phyloP scores from a whole-genome alignment of 768 basidiomycete species.

The Tulasnella sp. region DNA sequence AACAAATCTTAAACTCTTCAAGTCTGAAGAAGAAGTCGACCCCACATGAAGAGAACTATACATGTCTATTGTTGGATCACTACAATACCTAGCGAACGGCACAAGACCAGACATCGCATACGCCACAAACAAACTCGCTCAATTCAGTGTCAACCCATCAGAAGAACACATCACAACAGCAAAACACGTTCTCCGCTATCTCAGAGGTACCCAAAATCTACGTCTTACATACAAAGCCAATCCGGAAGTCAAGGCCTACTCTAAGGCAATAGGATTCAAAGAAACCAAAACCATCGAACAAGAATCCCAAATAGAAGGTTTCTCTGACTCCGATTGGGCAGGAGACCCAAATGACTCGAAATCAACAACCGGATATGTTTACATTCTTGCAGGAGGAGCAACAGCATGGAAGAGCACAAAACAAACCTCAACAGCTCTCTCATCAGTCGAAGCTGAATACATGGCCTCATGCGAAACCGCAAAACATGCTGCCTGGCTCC shows the following conservation, averaged over 20 bases:
- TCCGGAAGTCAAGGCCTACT: neutral
- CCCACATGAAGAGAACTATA: neutral
- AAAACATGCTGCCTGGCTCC: constrained; percentile 21
- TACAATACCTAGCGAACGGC: constrained; percentile 29
- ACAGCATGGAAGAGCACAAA: constrained; percentile 27
- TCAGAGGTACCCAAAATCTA: constrained; percentile 21
- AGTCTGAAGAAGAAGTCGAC: neutral
- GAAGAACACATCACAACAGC: constrained; percentile 27
- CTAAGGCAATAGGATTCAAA: neutral
- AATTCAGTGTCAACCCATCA: constrained; percentile 29
- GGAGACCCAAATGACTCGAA: neutral
- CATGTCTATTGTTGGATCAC: constrained; percentile 26
- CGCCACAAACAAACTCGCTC: constrained; percentile 33
- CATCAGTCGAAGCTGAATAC: constrained; percentile 32
- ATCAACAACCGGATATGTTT: neutral
- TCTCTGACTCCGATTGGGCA: constrained; percentile 38
- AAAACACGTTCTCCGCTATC: constrained; percentile 31
- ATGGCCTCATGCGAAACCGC: constrained; percentile 25
- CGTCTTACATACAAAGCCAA: neutral
- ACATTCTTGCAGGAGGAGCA: neutral
- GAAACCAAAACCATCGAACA: neutral
- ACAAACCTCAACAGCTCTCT: constrained; percentile 16
- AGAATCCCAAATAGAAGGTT: neutral
- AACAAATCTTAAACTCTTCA: neutral
- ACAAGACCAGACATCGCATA: constrained; percentile 34